These are phyloP conservation scores for Nymphaea colorata DNA, from an alignment of 164 flowering plant species.

Conservation along the genomic window DNA sequence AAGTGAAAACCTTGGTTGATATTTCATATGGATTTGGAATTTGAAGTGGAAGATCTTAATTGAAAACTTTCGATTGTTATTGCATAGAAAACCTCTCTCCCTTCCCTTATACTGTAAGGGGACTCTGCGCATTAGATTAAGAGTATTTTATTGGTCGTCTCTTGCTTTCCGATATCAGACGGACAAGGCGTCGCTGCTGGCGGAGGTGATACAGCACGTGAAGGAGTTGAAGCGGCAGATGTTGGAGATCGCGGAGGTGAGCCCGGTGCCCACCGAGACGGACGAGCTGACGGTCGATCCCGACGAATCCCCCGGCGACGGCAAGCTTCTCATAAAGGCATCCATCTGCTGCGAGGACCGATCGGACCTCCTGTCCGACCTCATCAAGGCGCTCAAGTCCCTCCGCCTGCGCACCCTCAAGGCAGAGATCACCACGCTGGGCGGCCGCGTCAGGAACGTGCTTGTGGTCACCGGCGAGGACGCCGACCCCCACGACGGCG, in stretches of 20 bases:
- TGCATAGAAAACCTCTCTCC: background rate
- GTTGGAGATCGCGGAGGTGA: slow-evolving; percentile 62
- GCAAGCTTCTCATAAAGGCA: slow-evolving; percentile 63
- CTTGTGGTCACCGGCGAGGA: slow-evolving; percentile 60
- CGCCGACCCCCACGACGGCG: slow-evolving; percentile 11
- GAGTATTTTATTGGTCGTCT: background rate
- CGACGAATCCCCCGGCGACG: slow-evolving; percentile 45
- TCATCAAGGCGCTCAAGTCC: slow-evolving; percentile 76
- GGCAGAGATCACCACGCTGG: slow-evolving; percentile 90
- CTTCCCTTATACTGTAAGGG: no score
- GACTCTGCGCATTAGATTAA: background rate
- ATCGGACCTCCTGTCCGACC: slow-evolving; percentile 72
- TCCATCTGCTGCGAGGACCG: slow-evolving; percentile 91
- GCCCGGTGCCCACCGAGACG: slow-evolving; percentile 65
- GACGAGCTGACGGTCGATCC: slow-evolving; percentile 76
- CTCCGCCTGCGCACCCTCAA: slow-evolving; percentile 60
- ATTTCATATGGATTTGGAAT: background rate
- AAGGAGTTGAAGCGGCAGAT: slow-evolving; percentile 88
- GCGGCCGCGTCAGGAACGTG: slow-evolving; percentile 79
- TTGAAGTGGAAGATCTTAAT: background rate
- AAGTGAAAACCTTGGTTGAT: background rate
- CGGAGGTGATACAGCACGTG: slow-evolving; percentile 94
- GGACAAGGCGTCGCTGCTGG: slow-evolving; percentile 93
- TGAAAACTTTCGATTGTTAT: no score
- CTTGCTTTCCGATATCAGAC: slow-evolving; percentile 37